Base-by-base conservation (phyloP, 2,329 filamentous ascomycete genomes). In the Cadophora malorum region DNA sequence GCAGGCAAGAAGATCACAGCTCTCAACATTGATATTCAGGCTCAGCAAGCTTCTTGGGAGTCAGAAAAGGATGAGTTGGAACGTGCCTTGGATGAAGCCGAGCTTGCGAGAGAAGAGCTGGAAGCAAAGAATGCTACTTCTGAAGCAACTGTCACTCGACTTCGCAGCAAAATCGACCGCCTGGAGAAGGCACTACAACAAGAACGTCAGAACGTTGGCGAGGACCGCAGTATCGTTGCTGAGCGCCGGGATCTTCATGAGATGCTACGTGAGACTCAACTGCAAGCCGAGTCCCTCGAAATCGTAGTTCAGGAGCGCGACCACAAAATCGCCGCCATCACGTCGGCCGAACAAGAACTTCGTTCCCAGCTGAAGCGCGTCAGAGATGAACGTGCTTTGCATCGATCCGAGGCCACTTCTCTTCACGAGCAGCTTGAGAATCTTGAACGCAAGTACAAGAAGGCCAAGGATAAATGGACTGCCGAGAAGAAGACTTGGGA, bases 261-360 rank as follows among this genome's bases (percentile, higher is more conserved):
- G 63, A 83, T 87, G 78, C 81, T 90, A 31, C 88, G 87, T 69
- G 85, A 87, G 74, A 86, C 86, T 23, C 88, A 91, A 77, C 82
- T 88, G 14, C 86, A 90, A 74, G 82, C 85, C 52, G 88, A 92
- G 77, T 86, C 89, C 41, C 83, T 96, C n/a, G 89, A 92, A 72
- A 84, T 92, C 67, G 89, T 92, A 75, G 84, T 96, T 33, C 83
- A 85, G 6, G 88, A 91, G 75, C 89, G 91, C 69, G 89, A 93
- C 65, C 83, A 87, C 65, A 85, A 88, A 16, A 86, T 94, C 60
- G 85, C 86, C 50, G 79, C 82, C 38, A 81, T 89, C 33, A 79
- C 82, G 41, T 80, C 80, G 16, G 84, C 85, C n/a, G 88, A 91
- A 74, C 81, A 82, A 23, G 82, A 87, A 10, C 83, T 92, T 19